A percentile compares a stretch with the other conserved stretches of the same genome.
These are phyloP conservation scores for Schizosaccharomyces lindneri DNA, from an alignment of 805 yeast genomes.

Conservation along the genomic window DNA sequence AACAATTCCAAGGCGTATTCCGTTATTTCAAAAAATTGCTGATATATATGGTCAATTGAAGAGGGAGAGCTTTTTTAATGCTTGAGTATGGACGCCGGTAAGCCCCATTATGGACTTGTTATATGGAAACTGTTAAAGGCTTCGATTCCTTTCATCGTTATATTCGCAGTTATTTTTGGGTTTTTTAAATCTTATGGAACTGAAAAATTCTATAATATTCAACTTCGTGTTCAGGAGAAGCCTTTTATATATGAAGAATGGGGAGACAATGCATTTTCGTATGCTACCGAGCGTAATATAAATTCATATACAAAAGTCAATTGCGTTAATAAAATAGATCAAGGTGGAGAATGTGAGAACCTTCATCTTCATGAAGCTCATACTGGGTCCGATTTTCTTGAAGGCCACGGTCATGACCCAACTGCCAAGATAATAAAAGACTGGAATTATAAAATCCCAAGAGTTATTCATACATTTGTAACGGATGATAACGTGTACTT, in stretches of 20 bases:
- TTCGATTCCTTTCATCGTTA: too few species aligned
- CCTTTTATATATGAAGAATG: neutral
- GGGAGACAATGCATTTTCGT: neutral
- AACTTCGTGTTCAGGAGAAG: neutral
- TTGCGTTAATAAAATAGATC: neutral
- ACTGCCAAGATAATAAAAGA: neutral
- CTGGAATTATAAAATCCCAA: neutral
- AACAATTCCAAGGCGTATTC: too few species aligned
- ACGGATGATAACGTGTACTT: neutral
- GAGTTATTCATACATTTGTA: neutral
- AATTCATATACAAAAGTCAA: neutral
- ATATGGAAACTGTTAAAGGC: too few species aligned
- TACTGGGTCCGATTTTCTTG: neutral
- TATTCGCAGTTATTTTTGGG: neutral
- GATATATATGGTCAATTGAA: too few species aligned
- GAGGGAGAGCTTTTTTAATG: too few species aligned
- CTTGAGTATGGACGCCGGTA: too few species aligned
- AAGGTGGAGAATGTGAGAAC: neutral
- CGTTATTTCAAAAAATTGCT: too few species aligned
- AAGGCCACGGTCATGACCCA: neutral
- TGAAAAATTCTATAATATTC: neutral
- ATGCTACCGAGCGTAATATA: neutral
- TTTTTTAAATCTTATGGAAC: neutral
- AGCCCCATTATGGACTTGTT: too few species aligned
- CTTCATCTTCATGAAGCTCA: neutral